phyloP scores from a whole-genome alignment of 2,329 filamentous ascomycete genomes.

The Cladosporium sp. region DNA sequence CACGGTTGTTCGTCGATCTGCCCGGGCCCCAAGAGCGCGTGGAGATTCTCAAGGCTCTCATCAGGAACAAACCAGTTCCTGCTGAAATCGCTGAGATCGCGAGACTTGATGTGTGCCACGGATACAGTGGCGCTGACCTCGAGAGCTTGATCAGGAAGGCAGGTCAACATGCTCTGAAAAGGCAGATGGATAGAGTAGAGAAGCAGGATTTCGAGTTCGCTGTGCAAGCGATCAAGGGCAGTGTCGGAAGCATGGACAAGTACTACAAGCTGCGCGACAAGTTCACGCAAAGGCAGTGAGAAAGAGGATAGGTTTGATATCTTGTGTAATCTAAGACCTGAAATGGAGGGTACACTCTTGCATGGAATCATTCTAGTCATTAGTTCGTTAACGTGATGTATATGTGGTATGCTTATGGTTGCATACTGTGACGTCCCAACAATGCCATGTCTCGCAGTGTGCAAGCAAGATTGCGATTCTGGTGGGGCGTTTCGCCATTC shows the following conservation, averaged over 20 bases:
- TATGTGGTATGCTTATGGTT: too few species aligned
- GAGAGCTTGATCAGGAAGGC: conserved; percentile 54
- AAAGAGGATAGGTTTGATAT: not conserved
- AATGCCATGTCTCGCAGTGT: not conserved
- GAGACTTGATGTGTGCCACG: conserved; percentile 58
- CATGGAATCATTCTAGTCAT: too few species aligned
- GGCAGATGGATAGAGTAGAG: conserved; percentile 40
- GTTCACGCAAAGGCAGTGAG: conserved; percentile 2
- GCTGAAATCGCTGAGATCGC: conserved; percentile 52
- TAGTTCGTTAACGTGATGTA: too few species aligned
- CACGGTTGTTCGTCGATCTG: conserved; percentile 80
- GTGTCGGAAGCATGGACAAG: conserved; percentile 51
- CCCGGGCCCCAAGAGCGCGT: conserved; percentile 72
- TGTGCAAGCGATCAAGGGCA: conserved; percentile 38
- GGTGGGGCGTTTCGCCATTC: too few species aligned
- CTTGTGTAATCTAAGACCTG: too few species aligned
- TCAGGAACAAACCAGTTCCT: conserved; percentile 48
- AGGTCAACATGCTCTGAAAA: conserved; percentile 47
- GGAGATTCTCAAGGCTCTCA: conserved; percentile 71
- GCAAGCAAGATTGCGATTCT: too few species aligned
- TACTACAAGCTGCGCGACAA: conserved; percentile 47
- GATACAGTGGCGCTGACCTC: conserved; percentile 69
- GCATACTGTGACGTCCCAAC: not conserved
- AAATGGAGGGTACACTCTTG: too few species aligned
- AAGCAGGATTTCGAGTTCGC: conserved; percentile 43